Evolutionary conservation across 1,284 basidiomycete species (phyloP).

Genomic region (Paramarasmius palmivorus): DNA sequence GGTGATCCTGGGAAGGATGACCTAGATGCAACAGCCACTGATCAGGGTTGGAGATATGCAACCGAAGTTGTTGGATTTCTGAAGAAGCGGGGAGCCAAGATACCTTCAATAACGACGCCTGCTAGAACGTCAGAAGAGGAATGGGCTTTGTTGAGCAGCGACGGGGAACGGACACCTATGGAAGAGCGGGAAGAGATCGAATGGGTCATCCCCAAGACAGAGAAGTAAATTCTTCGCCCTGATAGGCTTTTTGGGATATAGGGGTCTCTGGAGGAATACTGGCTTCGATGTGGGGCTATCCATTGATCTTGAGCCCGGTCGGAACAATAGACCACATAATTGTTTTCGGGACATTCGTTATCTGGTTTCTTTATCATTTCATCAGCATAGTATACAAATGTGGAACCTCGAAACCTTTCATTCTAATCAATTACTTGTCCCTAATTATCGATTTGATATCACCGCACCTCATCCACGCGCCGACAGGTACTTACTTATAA

Average conservation of each 20-base stretch:
- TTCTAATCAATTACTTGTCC: too few species aligned
- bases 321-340: too few species aligned
- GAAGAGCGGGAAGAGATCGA: constrained; percentile 27
- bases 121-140: constrained; percentile 47
- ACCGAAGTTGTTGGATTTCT: constrained; percentile 67
- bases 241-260: not conserved
- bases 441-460: too few species aligned
- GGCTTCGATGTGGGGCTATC: too few species aligned
- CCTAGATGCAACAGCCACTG: not conserved
- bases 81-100: constrained; percentile 61
- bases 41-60: constrained; percentile 55
- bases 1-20: constrained; percentile 9
- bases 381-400: too few species aligned
- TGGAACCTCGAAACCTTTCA: too few species aligned
- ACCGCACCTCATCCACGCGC: too few species aligned
- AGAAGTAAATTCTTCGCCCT: constrained; percentile 19
- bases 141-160: constrained; percentile 65
- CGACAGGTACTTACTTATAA: too few species aligned
- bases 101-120: constrained; percentile 47
- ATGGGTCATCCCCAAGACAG: constrained; percentile 6
- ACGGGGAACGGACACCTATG: constrained; percentile 51
- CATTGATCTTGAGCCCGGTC: too few species aligned
- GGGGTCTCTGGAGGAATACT: too few species aligned
- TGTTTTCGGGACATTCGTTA: too few species aligned
- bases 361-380: too few species aligned